Conservation (phyloP, 2,329 filamentous ascomycete species). For the Pyrenochaeta sp. region DNA sequence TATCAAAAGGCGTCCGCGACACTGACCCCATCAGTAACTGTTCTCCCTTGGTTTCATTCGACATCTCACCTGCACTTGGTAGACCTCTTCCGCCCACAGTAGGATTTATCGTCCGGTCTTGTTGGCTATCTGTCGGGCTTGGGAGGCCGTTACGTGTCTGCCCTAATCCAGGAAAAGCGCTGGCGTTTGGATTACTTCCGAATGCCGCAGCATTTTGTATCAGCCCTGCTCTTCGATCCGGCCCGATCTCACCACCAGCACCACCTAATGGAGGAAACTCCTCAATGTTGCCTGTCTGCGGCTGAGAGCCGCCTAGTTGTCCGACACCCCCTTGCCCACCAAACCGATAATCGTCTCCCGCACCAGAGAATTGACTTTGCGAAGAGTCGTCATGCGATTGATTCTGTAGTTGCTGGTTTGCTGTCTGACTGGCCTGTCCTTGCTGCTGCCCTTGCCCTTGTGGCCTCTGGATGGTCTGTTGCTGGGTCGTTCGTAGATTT, state of each 20-base stretch:
- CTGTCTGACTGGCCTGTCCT: conserved; percentile 45
- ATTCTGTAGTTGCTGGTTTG: conserved; percentile 55
- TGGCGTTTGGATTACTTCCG: conserved; percentile 42
- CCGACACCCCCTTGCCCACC: conserved; percentile 64
- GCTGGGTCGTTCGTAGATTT: conserved; percentile 62
- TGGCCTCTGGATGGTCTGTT: conserved; percentile 63
- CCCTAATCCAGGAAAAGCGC: conserved; percentile 53
- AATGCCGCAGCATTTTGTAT: conserved; percentile 60
- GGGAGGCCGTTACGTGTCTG: conserved; percentile 55
- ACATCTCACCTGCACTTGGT: conserved; percentile 29
- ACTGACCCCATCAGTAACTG: conserved; percentile 25
- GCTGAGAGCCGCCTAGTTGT: conserved; percentile 60
- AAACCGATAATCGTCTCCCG: conserved; percentile 65
- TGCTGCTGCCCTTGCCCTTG: conserved; percentile 51
- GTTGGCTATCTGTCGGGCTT: conserved; percentile 49
- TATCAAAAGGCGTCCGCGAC: conserved; percentile 44
- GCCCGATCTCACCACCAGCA: conserved; percentile 59
- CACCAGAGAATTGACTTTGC: conserved; percentile 61
- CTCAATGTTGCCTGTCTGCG: conserved; percentile 65
- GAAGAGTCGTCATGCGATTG: conserved; percentile 51
- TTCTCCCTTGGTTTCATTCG: neutral
- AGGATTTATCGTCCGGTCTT: conserved; percentile 43
- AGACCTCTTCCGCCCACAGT: conserved; percentile 42
- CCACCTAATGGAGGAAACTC: conserved; percentile 69
- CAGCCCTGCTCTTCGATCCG: conserved; percentile 60